Percentiles rank a stretch among this genome's conserved stretches.
phyloP scores from a whole-genome alignment of 1,284 basidiomycete genomes.

The Pyrrhoderma noxium region DNA sequence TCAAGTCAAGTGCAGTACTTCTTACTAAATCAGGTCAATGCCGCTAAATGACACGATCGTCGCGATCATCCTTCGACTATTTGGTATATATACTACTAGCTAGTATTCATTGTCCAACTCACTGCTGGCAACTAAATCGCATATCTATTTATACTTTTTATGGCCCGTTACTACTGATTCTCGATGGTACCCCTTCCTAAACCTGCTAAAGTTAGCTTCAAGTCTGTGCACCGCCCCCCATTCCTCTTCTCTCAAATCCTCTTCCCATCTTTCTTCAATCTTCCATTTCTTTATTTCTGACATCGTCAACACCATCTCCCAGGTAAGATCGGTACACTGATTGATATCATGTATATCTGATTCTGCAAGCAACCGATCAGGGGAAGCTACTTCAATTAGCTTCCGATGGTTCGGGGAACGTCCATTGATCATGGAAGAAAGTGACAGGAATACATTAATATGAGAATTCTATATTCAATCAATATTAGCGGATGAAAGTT shows the following conservation, averaged over 20 bases:
- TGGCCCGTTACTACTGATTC: background rate
- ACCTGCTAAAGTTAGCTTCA: conserved; percentile 59
- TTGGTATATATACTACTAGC: too few species aligned
- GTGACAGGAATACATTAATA: conserved; percentile 65
- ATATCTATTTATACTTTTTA: background rate
- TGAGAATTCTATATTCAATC: conserved; percentile 44
- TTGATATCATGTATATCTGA: conserved; percentile 64
- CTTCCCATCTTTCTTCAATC: conserved; percentile 52
- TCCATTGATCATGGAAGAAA: conserved; percentile 71
- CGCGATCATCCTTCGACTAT: too few species aligned
- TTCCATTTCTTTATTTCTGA: conserved; percentile 61
- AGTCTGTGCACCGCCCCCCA: conserved; percentile 61
- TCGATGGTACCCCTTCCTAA: conserved; percentile 24
- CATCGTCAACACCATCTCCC: conserved; percentile 59
- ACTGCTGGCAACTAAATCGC: too few species aligned
- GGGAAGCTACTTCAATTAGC: conserved; percentile 52
- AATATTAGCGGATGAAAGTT: conserved; percentile 1
- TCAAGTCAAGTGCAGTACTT: too few species aligned
- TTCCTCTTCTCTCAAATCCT: conserved; percentile 27
- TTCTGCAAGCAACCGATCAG: conserved; percentile 64
- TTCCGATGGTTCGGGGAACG: conserved; percentile 51
- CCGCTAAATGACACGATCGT: too few species aligned
- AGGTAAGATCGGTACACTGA: conserved; percentile 47
- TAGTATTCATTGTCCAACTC: too few species aligned
- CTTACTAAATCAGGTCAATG: too few species aligned